Evolutionary conservation across 2,329 filamentous ascomycete genomes (phyloP), one percentile per base, ranked within the genome.

Genomic region (Claviceps cyperi): DNA sequence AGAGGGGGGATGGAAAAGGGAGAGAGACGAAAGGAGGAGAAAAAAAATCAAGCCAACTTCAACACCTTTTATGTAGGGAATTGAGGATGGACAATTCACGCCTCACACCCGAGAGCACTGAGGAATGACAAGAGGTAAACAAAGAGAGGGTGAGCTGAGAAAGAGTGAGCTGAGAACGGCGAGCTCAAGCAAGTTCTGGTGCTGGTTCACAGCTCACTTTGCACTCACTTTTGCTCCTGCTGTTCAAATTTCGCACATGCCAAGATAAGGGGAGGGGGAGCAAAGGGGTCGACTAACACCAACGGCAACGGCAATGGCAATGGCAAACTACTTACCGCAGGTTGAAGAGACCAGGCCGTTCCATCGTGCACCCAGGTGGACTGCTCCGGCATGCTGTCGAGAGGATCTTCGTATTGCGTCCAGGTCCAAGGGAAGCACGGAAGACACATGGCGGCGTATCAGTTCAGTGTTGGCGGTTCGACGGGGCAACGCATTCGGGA

Each of bases 391-490:
- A 68, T 55, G 24, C 55, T 52, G 43, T 69, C 66, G 13, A 66
- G 48, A 5, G 65, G 60, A 51, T 68, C 66, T 52, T 72, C 67
- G 35, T 71, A 69, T 52, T 76, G 72, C 59, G 60, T 72, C 66
- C 60, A 74, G 52, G 60, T 74, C 72, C 60, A 71, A 0, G 73
- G 69, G 61, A 75, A 77, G 57, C 72, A 76, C 5, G 71, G 68
- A n/a, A 76, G 64, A 57, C 75, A 79, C 75, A 78, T 78, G 45
- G n/a, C 38, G 49, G 19, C 17, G 35, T 48, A 9, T n/a, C 28
- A 37, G 15, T 13, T 9, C 9, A 40, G 40, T 38, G 15, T 11
- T 8, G 36, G 28, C 28, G 3, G 28, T 28, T 11, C 8, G 28
- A 28, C 8, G 8, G 24, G 8, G 28, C 28, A 9, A 28, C 8